These are phyloP conservation scores for Colletotrichum tamarilloi DNA, from an alignment of 2,329 filamentous ascomycete genomes.

Conservation along the genomic window DNA sequence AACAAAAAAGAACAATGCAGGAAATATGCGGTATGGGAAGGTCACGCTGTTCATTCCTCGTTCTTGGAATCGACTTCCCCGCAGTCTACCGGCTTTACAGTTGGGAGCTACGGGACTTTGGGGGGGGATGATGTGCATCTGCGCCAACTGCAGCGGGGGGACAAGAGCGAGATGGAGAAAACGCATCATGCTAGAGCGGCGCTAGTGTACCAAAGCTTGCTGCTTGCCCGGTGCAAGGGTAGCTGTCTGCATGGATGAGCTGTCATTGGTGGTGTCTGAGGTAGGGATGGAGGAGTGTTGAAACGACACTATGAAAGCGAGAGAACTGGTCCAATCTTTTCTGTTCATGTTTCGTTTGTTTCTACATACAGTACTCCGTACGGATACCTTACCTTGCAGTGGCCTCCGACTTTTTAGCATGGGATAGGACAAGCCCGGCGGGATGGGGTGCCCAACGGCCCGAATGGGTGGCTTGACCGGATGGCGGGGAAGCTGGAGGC, in stretches of 20 bases:
- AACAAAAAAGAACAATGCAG: not conserved
- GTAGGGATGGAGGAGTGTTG: not conserved
- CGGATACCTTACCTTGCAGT: not conserved
- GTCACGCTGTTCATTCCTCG: not conserved
- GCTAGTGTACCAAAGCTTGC: not conserved
- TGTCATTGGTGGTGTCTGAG: constrained; percentile 12
- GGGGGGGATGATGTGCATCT: constrained; percentile 14
- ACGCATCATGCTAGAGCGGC: not conserved
- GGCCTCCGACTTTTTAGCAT: not conserved
- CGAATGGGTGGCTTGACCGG: constrained; percentile 33
- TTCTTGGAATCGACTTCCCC: constrained; percentile 12
- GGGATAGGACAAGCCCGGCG: not conserved
- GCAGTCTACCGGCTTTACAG: not conserved
- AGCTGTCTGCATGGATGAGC: not conserved
- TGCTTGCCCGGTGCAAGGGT: not conserved
- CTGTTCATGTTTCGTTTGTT: not conserved
- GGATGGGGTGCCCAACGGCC: constrained; percentile 26
- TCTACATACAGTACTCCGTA: not conserved
- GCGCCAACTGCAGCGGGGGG: not conserved
- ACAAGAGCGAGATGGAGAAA: not conserved
- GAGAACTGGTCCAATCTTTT: not conserved
- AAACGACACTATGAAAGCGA: not conserved
- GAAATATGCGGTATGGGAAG: not conserved
- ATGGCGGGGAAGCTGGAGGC: constrained; percentile 24
- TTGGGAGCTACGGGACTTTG: not conserved